Evolutionary conservation across 768 basidiomycete species (phyloP).

Genomic region (Roridomyces roridus): DNA sequence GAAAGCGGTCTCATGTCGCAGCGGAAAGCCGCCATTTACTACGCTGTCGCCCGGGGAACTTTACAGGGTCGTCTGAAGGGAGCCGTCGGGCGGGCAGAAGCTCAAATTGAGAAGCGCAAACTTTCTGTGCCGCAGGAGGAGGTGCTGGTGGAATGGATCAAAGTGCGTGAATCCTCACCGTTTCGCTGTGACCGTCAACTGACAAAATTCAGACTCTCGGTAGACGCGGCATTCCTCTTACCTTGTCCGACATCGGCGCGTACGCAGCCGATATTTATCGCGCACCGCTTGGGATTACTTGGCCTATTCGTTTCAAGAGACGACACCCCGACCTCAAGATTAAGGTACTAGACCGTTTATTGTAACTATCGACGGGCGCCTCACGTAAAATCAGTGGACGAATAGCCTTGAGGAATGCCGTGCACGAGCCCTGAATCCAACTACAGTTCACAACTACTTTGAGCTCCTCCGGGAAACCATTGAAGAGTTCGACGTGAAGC

Average conservation of each 20-base stretch:
- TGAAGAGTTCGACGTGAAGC: neutral
- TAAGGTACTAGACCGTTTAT: neutral
- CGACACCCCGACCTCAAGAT: constrained; percentile 10
- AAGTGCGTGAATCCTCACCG: constrained; percentile 1
- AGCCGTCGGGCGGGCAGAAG: neutral
- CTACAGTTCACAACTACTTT: constrained; percentile 3
- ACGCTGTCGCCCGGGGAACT: neutral
- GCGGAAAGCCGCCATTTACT: neutral
- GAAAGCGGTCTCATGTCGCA: neutral
- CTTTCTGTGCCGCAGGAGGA: constrained; percentile 6
- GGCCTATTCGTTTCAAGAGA: constrained; percentile 2
- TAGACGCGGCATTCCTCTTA: constrained; percentile 6
- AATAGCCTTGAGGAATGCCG: constrained; percentile 7
- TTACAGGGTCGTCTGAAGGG: neutral
- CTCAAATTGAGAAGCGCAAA: constrained; percentile 6
- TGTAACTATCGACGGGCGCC: neutral
- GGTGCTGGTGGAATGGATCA: constrained; percentile 5
- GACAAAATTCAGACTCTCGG: neutral
- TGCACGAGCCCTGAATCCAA: constrained; percentile 10
- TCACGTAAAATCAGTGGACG: constrained; percentile 4
- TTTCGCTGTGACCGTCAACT: neutral
- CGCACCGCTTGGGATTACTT: constrained; percentile 1
- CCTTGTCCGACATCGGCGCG: neutral
- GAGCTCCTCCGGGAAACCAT: constrained; percentile 2
- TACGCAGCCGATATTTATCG: constrained; percentile 2